Evolutionary conservation across 2,329 filamentous ascomycete genomes (phyloP), one percentile per base, ranked within the genome.

Genomic region (Penicillium sp.): DNA sequence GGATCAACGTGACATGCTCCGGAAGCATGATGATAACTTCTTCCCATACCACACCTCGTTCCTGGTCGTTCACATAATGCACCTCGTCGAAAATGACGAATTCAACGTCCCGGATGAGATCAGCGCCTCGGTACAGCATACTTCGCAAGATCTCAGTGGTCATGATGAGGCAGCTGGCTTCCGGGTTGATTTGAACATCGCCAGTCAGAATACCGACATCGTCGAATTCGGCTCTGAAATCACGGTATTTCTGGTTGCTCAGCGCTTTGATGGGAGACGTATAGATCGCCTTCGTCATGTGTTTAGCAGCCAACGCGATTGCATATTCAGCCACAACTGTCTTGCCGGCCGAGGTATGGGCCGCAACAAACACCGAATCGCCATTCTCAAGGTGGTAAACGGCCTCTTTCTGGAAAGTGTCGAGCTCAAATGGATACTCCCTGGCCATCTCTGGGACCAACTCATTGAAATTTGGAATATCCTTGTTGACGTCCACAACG

Each of bases 11-110:
- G 38, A 99, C 91, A 75, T 99, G 94, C 70, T 96, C 92, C 0
- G 94, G 94, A 52, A 99, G 81, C 94, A 99, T 97, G 67, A 99
- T 99, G 68, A 99, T 99, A 66, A 99, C 94, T 74, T 99, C 94
- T 74, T 99, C 94, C 94, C 94, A 99, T 0, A 99, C 94, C 6
- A 99, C 94, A 67, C 94, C 94, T 75, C 94, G 85, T 72, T 97
- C 94, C 27, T 89, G 82, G 71, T 99, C 94, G 69, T 97, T 99
- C 61, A 99, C 93, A 70, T 99, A 99, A 75, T 99, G 94, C 2
- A 99, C 94, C 74, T 99, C 94, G 67, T 99, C 94, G 60, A 99
- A 99, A 46, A 99, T 97, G 64, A 99, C 94, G 71, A 96, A 99
- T 63, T 99, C 94, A 9, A 99, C 94, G 69, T 99, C 94, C 64